Conservation (phyloP, 177 flowering plant species). For the Vitis hybrid region DNA sequence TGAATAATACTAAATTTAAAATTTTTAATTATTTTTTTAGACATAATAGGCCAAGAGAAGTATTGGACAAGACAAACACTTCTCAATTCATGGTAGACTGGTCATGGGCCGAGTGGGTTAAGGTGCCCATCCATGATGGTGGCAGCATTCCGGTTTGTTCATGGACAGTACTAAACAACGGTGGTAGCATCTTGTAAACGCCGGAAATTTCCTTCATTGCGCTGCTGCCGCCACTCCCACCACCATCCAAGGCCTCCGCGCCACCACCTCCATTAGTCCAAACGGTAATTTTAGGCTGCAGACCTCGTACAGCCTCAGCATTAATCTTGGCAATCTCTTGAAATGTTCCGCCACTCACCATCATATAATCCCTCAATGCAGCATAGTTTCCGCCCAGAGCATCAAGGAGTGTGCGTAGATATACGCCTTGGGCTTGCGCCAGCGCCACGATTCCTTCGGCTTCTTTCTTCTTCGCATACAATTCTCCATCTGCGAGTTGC, state of each 20-base stretch:
- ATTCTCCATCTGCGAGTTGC: constrained; percentile 23
- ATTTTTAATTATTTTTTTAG: too few relatives aligned
- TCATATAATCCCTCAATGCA: constrained; percentile 26
- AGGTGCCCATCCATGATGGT: constrained; percentile 24
- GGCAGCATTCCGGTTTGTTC: constrained; percentile 39
- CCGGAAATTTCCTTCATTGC: constrained; percentile 33
- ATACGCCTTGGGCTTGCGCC: constrained; percentile 27
- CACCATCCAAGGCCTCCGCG: background rate
- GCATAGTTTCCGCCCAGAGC: constrained; percentile 26
- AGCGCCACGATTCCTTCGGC: constrained; percentile 29
- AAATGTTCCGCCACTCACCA: constrained; percentile 19
- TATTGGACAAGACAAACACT: too few relatives aligned
- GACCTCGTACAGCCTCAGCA: constrained; percentile 21
- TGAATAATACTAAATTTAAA: too few relatives aligned
- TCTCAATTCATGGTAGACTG: too few relatives aligned
- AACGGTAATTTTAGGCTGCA: constrained; percentile 31
- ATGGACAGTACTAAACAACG: constrained; percentile 30
- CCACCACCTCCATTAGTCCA: constrained; percentile 17
- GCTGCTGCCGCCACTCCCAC: background rate
- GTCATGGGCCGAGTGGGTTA: too few relatives aligned
- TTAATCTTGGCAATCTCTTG: constrained; percentile 28
- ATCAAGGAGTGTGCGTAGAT: constrained; percentile 16
- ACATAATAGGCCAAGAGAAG: too few relatives aligned
- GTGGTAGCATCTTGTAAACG: constrained; percentile 28
- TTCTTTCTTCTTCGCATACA: constrained; percentile 29